Base-by-base conservation (phyloP, 805 yeast genomes). In the Myxozyma kluyveri region DNA sequence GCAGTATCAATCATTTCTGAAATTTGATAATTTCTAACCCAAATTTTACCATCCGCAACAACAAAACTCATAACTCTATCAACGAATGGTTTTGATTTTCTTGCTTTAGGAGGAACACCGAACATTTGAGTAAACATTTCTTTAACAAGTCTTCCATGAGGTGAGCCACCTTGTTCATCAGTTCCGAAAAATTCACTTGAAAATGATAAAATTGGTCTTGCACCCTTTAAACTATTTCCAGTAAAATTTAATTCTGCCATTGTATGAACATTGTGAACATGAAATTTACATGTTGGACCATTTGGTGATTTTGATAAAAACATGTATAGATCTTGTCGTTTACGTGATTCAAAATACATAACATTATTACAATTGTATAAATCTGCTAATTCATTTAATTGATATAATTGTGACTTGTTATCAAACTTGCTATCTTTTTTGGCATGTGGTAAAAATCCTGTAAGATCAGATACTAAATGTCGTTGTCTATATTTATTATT, bases 281-380 rank as follows among this genome's bases (percentile, higher is more conserved):
- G 93, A 70, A 93, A 91, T 71, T 93, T 93, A 64, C 87, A 74
- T 22, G 97, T 91, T 54, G 99, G 99, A 1, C 99, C 99, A 68
- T 93, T 91, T 39, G 99, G 99, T 26, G 98, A 93, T 71, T 93
- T 91, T 31, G 96, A 81, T 59, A 93, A 69, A 96, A 97, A 93
- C 69, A 93, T 70, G 69, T 93, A 93, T 65, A 93, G 80, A 72
- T 93, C 99, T 70, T 83, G 86, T 72, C 91, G 97, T 71, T 93
- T 93, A 74, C 98, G 84, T 49, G 96, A 88, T 72, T 93, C 99
- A 68, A 93, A 93, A 69, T 86, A 93, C 68, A 89, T 75, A 61
- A 93, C 80, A 68, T 93, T 93, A 73, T 93, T 93, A 78, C 99
- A 93, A 76, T 93, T 93, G 79, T 91, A 89, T 59, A 93, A 75